Conservation (phyloP, 169 alveolate species). For the Neospora caninum region DNA sequence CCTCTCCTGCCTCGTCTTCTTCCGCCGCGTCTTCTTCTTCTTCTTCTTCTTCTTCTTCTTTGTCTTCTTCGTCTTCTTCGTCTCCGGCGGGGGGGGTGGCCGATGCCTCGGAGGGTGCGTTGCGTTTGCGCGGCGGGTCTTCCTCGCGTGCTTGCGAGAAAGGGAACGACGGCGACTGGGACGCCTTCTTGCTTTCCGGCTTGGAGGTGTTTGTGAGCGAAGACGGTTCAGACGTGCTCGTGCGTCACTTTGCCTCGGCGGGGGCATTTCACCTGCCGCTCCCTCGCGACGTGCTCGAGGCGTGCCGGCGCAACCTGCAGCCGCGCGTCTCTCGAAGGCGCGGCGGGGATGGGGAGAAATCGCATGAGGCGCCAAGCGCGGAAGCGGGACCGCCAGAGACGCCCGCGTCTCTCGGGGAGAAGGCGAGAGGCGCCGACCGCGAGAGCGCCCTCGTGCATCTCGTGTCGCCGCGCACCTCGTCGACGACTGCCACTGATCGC, state of each 20-base stretch:
- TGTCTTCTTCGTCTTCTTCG: too few species aligned
- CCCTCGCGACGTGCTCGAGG: slow-evolving; percentile 13
- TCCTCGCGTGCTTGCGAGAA: not conserved
- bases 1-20: too few species aligned
- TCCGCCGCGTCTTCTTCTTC: too few species aligned
- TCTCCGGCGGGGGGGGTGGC: not conserved
- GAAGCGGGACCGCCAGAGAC: not conserved
- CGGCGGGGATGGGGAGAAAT: too few species aligned
- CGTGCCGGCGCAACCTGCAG: not conserved
- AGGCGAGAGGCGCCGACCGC: not conserved
- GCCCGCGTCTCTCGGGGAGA: not conserved
- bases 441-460: not conserved
- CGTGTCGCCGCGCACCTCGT: not conserved
- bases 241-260: not conserved
- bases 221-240: not conserved
- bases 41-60: too few species aligned
- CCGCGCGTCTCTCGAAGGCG: too few species aligned
- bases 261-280: slow-evolving; percentile 17
- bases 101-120: not conserved
- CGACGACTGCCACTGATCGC: too few species aligned
- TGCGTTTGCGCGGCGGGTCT: not conserved
- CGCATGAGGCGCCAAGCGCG: too few species aligned
- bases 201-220: not conserved
- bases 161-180: not conserved
- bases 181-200: not conserved